A percentile compares a stretch with the other conserved stretches of the same genome.
phyloP scores from a whole-genome alignment of 2,329 filamentous ascomycete species.

The Fusarium brevicatenulatum region DNA sequence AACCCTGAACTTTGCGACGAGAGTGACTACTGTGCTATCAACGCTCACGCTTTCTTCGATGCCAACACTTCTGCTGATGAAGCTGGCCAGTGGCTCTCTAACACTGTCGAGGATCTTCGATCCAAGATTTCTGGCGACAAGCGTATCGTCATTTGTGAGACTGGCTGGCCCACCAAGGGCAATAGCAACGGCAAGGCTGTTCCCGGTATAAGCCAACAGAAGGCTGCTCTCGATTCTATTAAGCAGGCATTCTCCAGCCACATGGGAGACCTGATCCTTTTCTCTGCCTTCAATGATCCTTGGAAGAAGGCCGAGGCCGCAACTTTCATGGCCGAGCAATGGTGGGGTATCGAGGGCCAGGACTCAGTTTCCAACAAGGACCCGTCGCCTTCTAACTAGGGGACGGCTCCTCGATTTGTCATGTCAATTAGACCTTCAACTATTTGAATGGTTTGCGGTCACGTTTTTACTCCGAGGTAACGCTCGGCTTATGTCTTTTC shows the following conservation, averaged over 20 bases:
- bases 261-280: slow-evolving; percentile 70
- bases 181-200: slow-evolving; percentile 73
- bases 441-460: slow-evolving; percentile 8
- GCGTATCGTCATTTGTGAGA: slow-evolving; percentile 79
- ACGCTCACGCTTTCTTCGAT: slow-evolving; percentile 88
- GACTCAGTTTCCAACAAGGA: slow-evolving; percentile 38
- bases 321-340: slow-evolving; percentile 78
- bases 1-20: slow-evolving; percentile 76
- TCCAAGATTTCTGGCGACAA: slow-evolving; percentile 60
- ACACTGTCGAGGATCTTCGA: slow-evolving; percentile 60
- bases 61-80: slow-evolving; percentile 64
- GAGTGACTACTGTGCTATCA: slow-evolving; percentile 83
- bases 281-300: slow-evolving; percentile 80
- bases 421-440: slow-evolving; percentile 7
- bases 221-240: slow-evolving; percentile 72
- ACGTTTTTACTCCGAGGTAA: not conserved
- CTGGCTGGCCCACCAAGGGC: slow-evolving; percentile 83
- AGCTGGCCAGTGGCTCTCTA: slow-evolving; percentile 74
- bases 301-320: slow-evolving; percentile 76
- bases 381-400: slow-evolving; percentile 35
- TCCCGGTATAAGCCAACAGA: slow-evolving; percentile 74
- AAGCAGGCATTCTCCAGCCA: slow-evolving; percentile 65
- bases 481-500: slow-evolving; percentile 2
- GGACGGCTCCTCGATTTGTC: slow-evolving; percentile 7
- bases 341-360: slow-evolving; percentile 70